Percentiles rank a stretch among this genome's conserved stretches.
Evolutionary conservation across 2,329 filamentous ascomycete species (phyloP).

Genomic region (Leptodontidium sp.): DNA sequence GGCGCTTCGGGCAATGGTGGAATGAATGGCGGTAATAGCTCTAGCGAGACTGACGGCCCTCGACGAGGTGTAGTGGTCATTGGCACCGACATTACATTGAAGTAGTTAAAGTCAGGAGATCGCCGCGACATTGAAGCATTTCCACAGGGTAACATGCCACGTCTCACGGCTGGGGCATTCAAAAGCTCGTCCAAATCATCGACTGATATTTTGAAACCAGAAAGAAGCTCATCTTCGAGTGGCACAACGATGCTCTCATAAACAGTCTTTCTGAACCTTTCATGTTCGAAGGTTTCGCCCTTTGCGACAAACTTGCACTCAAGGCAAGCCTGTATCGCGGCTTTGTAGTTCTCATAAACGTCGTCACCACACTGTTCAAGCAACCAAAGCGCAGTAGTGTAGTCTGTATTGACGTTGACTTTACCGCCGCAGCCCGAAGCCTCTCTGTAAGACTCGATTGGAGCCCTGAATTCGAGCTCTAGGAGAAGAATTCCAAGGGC

Average conservation of each 20-base stretch:
- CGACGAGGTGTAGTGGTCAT: no score
- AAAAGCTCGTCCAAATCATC: background rate
- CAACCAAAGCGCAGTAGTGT: background rate
- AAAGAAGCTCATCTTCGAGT: background rate
- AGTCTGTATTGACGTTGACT: background rate
- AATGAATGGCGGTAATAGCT: no score
- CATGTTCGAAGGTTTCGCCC: background rate
- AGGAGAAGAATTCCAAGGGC: background rate
- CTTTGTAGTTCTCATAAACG: background rate
- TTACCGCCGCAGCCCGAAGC: background rate
- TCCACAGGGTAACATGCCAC: no score
- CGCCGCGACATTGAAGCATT: no score
- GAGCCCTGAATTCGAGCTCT: background rate
- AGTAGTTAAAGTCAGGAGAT: no score
- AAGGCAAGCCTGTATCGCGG: background rate
- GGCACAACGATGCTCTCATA: background rate
- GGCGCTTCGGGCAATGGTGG: no score
- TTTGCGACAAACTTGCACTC: background rate
- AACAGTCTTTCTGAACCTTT: background rate
- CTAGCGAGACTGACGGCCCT: no score
- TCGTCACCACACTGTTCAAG: background rate
- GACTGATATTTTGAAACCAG: background rate
- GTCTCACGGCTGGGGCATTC: no score
- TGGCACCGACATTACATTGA: no score
- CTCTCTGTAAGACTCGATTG: background rate